These are phyloP conservation scores for Dorcoceras hygrometricum DNA, from an alignment of 257 asterid genomes.

Conservation along the genomic window DNA sequence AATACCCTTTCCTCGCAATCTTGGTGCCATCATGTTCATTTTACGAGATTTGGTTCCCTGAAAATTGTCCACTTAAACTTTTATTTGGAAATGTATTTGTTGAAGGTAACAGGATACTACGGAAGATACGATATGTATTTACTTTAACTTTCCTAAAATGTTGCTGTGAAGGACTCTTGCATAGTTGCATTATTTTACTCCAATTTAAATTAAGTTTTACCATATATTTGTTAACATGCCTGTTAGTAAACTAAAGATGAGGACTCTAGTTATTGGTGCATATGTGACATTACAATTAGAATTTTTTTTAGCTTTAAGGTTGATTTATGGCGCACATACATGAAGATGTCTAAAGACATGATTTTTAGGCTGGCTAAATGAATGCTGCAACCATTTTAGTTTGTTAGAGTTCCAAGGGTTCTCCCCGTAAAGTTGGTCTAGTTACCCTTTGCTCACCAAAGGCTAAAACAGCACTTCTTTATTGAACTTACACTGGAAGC, in stretches of 20 bases:
- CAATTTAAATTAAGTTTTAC: neutral
- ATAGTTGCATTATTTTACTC: neutral
- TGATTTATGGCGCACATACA: neutral
- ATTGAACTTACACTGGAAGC: too few species aligned
- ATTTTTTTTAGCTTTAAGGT: neutral
- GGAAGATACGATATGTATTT: neutral
- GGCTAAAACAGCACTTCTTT: neutral
- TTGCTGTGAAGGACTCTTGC: neutral
- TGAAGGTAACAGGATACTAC: neutral
- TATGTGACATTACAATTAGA: neutral
- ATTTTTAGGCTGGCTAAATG: neutral
- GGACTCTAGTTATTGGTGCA: neutral
- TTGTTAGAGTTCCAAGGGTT: neutral
- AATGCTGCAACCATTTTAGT: neutral
- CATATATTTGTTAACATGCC: slow-evolving; percentile 1
- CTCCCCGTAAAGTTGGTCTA: neutral
- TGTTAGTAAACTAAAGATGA: neutral
- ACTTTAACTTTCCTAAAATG: neutral
- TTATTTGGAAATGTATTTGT: neutral
- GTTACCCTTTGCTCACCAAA: neutral
- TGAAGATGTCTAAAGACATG: neutral
- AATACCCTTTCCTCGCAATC: neutral
- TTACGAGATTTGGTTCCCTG: neutral
- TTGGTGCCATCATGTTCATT: neutral
- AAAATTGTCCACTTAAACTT: neutral